Evolutionary conservation across 352 stramenopile species (phyloP).

Genomic region (Globisporangium takayamanum): DNA sequence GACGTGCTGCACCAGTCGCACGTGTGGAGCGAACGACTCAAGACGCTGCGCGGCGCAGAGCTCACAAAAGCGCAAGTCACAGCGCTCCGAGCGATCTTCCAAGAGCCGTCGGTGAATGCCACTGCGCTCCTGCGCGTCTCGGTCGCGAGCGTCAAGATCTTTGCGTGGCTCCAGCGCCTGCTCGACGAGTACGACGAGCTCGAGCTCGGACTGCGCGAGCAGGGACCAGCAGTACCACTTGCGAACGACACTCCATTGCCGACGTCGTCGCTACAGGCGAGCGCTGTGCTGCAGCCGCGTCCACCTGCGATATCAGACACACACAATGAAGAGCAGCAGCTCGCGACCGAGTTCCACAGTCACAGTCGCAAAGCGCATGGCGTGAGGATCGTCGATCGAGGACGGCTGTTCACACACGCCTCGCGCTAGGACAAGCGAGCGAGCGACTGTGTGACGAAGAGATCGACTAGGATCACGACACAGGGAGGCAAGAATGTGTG

Average conservation of each 20-base stretch:
- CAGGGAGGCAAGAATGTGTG: neutral
- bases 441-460: neutral
- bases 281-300: conserved; percentile 9
- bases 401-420: conserved; percentile 29
- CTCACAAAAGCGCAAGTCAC: conserved; percentile 41
- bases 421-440: neutral
- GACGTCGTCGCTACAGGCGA: neutral
- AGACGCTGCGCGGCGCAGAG: conserved; percentile 24
- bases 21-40: conserved; percentile 37
- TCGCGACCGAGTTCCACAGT: conserved; percentile 7
- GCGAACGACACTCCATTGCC: neutral
- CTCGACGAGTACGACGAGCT: conserved; percentile 54
- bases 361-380: conserved; percentile 15
- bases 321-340: conserved; percentile 10
- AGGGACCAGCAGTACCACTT: neutral
- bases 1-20: conserved; percentile 49
- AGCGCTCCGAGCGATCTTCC: conserved; percentile 50
- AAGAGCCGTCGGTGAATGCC: conserved; percentile 51
- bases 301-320: neutral
- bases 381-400: conserved; percentile 41
- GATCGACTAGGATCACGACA: neutral
- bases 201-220: conserved; percentile 31
- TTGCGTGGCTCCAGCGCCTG: conserved; percentile 49
- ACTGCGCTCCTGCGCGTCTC: conserved; percentile 45
- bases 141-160: conserved; percentile 56